Base-by-base conservation (phyloP, 2,329 filamentous ascomycete species). In the Xylariaceae sp. region DNA sequence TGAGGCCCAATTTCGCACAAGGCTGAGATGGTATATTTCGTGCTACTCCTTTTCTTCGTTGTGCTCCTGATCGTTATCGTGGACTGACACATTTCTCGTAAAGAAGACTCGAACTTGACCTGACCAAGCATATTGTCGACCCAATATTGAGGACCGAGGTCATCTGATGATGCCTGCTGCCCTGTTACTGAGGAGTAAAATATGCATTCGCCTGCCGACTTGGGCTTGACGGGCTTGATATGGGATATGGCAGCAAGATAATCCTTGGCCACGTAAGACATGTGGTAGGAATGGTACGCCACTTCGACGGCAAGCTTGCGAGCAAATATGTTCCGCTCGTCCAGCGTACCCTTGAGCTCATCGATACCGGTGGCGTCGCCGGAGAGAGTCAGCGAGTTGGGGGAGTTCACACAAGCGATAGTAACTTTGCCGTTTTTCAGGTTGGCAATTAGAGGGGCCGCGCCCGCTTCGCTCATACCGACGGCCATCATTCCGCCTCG, bases 231-330 rank as follows among this genome's bases (percentile, higher is more conserved):
- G 12, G 40, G 23, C 10, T 48, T n/a, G 20, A 54, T 54, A 37
- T 54, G 37, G 5, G 53, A 48, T 59, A 63, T 59, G 2, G 53
- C 50, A 21, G 16, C 20, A 16, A 20, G 42, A 29, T 67, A 69
- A 20, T 57, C 49, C 2, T 52, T 53, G 3, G 61, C 55, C 14
- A 64, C 46, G 1, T 20, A 29, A 18, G 50, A 20, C 66, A 70
- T 67, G 7, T 62, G 54, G 3, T 47, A 44, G 0, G 65, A 69
- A 44, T 70, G 68, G 41, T 69, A 69, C 14, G 65, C 62, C 1
- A 57, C 51, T 0, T 53, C 44, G 3, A 65, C 57, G 23, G 20
- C 44, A 18, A 46, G 50, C 40, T 50, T 56, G 4, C 60, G 53
- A 23, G 49, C 65, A 54, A 76, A 54, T 20, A 54, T 26, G 16